Evolutionary conservation across 225 moss, liverwort and hornwort genomes (phyloP).

Genomic region (Antitrichia curtipendula): DNA sequence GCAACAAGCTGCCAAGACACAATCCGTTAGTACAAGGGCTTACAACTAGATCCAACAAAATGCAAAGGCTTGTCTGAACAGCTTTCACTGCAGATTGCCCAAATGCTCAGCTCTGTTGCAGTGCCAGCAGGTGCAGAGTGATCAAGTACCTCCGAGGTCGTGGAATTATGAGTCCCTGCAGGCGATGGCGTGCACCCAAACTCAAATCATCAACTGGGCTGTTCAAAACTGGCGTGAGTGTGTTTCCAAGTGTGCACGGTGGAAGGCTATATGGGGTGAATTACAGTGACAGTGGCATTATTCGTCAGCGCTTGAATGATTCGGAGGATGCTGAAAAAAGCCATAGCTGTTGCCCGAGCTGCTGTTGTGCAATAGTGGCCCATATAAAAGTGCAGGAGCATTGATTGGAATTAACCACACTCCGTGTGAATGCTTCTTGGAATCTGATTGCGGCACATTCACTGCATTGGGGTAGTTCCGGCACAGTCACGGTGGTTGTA

Average conservation of each 20-base stretch:
- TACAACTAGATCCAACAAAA: neutral
- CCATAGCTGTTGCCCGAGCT: neutral
- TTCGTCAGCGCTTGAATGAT: neutral
- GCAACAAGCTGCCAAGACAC: neutral
- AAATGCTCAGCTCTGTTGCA: neutral
- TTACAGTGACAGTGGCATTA: neutral
- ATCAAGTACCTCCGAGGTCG: neutral
- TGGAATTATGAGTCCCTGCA: neutral
- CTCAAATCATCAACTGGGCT: neutral
- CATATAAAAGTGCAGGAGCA: neutral
- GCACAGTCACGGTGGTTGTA: neutral
- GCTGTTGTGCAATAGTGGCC: neutral
- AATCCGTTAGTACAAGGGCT: neutral
- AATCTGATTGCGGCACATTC: conserved; percentile 8
- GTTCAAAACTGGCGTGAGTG: neutral
- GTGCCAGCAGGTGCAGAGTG: neutral
- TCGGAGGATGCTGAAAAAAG: neutral
- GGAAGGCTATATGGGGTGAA: neutral
- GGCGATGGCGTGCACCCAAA: neutral
- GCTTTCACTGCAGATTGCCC: neutral
- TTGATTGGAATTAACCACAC: neutral
- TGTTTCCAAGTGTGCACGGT: neutral
- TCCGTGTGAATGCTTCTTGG: neutral
- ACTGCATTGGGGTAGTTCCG: neutral
- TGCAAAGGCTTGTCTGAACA: neutral